phyloP scores from a whole-genome alignment of 2,329 filamentous ascomycete genomes.

The Pseudopithomyces chartarum region DNA sequence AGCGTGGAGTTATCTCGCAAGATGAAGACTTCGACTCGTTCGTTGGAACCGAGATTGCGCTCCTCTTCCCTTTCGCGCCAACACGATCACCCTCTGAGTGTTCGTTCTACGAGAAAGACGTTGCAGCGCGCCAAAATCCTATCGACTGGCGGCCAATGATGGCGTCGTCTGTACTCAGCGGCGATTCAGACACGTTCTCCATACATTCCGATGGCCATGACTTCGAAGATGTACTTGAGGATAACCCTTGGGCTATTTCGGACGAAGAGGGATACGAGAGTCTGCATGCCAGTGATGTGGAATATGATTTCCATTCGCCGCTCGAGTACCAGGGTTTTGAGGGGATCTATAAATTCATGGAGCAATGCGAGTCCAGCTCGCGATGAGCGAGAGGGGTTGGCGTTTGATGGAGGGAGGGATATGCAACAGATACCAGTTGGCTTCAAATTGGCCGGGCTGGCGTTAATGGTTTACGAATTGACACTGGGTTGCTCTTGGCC shows the following conservation, averaged over 20 bases:
- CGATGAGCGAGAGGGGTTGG: constrained; percentile 10
- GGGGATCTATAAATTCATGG: constrained; percentile 69
- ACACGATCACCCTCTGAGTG: constrained; percentile 56
- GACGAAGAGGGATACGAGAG: constrained; percentile 62
- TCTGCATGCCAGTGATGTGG: constrained; percentile 59
- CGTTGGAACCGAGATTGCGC: constrained; percentile 72
- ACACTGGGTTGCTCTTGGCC: constrained; percentile 13
- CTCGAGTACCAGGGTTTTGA: constrained; percentile 67
- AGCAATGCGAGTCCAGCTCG: constrained; percentile 61
- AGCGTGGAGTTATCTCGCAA: constrained; percentile 77
- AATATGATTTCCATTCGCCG: constrained; percentile 42
- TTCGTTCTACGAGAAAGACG: constrained; percentile 52
- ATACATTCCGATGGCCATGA: constrained; percentile 47
- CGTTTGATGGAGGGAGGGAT: background rate
- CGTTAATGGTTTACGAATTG: constrained; percentile 3
- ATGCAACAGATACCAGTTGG: constrained; percentile 31
- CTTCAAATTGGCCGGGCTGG: constrained; percentile 28
- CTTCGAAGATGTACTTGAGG: constrained; percentile 46
- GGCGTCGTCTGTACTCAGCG: constrained; percentile 45
- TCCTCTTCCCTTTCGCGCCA: constrained; percentile 87
- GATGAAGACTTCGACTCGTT: constrained; percentile 75
- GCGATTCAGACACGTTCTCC: constrained; percentile 45
- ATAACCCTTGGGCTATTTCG: constrained; percentile 60
- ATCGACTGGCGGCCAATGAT: constrained; percentile 64
- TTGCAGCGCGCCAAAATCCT: constrained; percentile 42